Percentiles rank a stretch among this genome's conserved stretches.
These are phyloP conservation scores for Fraxinus baroniana DNA, from an alignment of 305 asterid genomes.

Conservation along the genomic window DNA sequence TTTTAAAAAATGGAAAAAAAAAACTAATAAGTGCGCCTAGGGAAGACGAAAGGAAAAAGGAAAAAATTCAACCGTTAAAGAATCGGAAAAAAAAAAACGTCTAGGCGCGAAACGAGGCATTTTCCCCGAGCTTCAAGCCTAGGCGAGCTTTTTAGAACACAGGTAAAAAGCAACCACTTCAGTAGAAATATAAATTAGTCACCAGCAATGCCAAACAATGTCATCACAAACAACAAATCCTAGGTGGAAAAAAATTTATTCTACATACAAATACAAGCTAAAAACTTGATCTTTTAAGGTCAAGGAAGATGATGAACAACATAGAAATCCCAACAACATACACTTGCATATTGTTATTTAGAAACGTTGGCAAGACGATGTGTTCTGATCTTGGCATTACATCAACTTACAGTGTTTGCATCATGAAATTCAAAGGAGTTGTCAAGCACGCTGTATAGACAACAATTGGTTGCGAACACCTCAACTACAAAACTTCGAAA, in stretches of 20 bases:
- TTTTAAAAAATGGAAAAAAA: too few species aligned
- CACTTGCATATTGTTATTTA: neutral
- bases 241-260: neutral
- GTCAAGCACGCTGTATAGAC: constrained; percentile 90
- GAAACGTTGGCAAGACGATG: neutral
- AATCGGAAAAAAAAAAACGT: too few species aligned
- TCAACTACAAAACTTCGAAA: constrained; percentile 70
- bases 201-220: neutral
- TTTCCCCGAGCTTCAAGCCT: too few species aligned
- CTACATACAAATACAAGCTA: neutral
- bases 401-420: constrained; percentile 86
- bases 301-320: neutral
- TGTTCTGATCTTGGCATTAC: neutral
- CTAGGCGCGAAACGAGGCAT: too few species aligned
- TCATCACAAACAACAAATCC: neutral
- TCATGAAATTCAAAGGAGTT: constrained; percentile 85
- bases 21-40: too few species aligned
- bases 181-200: neutral
- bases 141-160: too few species aligned
- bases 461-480: constrained; percentile 77
- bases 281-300: neutral
- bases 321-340: neutral
- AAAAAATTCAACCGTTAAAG: too few species aligned
- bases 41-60: too few species aligned
- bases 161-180: neutral